Evolutionary conservation across 2,329 filamentous ascomycete species (phyloP), one percentile per base, ranked within the genome.

Genomic region (Exserohilum turcica): DNA sequence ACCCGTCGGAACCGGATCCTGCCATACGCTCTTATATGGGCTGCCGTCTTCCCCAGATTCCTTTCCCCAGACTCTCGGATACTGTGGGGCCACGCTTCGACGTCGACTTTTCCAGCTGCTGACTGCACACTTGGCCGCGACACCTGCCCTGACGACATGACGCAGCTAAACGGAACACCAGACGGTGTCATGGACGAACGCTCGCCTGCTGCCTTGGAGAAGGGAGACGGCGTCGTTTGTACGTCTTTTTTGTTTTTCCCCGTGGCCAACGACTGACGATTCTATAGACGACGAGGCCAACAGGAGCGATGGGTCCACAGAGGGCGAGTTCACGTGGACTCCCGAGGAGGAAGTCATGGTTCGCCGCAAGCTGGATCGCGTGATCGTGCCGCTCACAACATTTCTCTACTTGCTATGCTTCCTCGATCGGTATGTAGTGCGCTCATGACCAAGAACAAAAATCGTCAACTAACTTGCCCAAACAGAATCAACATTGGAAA

Each of bases 381-480:
- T 80, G 56, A 75, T 80, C 21, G 77, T 84, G 15, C 82, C 82
- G 0, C 66, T 80, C 19, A 79, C 83, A 9, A 84, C 82, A 1
- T 61, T 82, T 6, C 67, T 84, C 10, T 84, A 84, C 61, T 72
- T 84, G 57, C 68, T 84, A 12, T 82, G 80, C 64, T 82, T 82
- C 61, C 71, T 81, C 52, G 75, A 79, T 43, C 67, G 72, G 69
- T 73, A 67, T 6, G 49, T 19, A 10, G 19, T 32, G 13, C 19
- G 18, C 15, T 24, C n/a, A 31, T 5, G 19, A 9, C n/a, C n/a
- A 9, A 19, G 37, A 13, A 8, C 8, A 21, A 3, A 3, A 19
- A 19, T 21, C 6, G 6, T 33, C 39, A 43, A 42, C 58, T 66
- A 9, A 66, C 44, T 49, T 32, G 3, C n/a, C n/a, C 27, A 19